These are phyloP conservation scores for Botryotinia convoluta DNA, from an alignment of 2,329 filamentous ascomycete species.

Conservation along the genomic window DNA sequence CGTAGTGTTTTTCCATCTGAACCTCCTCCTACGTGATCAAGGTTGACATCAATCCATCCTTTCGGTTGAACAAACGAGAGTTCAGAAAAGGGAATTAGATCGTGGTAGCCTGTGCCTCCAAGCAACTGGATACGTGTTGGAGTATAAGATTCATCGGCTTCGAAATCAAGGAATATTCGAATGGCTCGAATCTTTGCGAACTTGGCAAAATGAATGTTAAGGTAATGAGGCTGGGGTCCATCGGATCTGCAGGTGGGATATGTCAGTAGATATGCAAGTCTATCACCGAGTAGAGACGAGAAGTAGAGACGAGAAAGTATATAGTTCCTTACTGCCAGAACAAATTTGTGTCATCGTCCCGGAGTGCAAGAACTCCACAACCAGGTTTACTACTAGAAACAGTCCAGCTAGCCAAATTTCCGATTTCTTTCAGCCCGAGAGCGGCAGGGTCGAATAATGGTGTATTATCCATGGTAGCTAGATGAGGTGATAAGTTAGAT, in stretches of 20 bases:
- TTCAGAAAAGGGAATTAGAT: constrained; percentile 81
- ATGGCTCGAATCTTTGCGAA: constrained; percentile 75
- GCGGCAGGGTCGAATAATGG: constrained; percentile 49
- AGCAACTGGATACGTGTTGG: constrained; percentile 88
- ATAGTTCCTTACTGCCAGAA: constrained; percentile 73
- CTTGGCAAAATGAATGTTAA: constrained; percentile 84
- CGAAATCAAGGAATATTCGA: constrained; percentile 86
- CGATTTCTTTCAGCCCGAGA: constrained; percentile 72
- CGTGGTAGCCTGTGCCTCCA: constrained; percentile 87
- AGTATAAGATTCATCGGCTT: constrained; percentile 92
- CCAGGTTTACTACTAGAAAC: constrained; percentile 80
- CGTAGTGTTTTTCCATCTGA: constrained; percentile 73
- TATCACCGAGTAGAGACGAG: neutral
- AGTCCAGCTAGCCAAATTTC: constrained; percentile 78
- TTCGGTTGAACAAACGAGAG: constrained; percentile 75
- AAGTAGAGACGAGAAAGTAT: too few species aligned
- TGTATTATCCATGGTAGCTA: constrained; percentile 39
- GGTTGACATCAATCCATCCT: constrained; percentile 87
- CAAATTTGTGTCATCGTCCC: constrained; percentile 66
- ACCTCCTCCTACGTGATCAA: constrained; percentile 55
- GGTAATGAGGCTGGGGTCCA: constrained; percentile 76
- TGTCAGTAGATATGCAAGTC: neutral
- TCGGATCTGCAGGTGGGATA: constrained; percentile 58
- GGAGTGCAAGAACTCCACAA: constrained; percentile 72
- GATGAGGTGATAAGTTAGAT: neutral